Evolutionary conservation across 2,329 filamentous ascomycete genomes (phyloP), one percentile per base, ranked within the genome.

Genomic region (Daldinia sp.): DNA sequence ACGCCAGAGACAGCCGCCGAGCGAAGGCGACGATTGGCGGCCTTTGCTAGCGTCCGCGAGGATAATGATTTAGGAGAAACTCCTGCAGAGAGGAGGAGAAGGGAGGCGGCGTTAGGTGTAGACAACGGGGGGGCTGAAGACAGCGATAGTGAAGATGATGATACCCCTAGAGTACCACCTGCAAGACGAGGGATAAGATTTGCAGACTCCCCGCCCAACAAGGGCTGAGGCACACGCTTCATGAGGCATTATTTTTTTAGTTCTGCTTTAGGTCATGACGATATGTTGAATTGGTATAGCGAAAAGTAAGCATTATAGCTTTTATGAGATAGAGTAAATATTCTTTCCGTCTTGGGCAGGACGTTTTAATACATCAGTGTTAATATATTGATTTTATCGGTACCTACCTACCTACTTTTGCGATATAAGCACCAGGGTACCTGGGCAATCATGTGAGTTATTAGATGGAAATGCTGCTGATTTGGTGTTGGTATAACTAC

Each of bases 91-190:
- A 82, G 89, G 58, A 84, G 90, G 37, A 82, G 92, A 54, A 85
- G 92, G 70, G 87, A 93, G 70, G 90, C 90, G 1, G 92, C 91
- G 1, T 78, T 94, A 1, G 90, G 91, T 8, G 80, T 90, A 63
- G 77, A 79, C 13, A 73, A 75, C 6, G 76, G 74, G 2, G 77
- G 74, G 6, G 77, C 75, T 0, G 80, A 79, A 15, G 82, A 80
- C 45, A 81, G 82, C 57, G 80, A 81, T 56, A 85, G 81, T 58
- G 83, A 88, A 30, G 87, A 88, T 21, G 86, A 87, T 61, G 83
- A 86, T 64, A 83, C 79, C 23, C 80, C 82, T 49, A 74, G 84
- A 70, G 82, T 86, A 58, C 82, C 83, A 1, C 80, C 82, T 1
- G 72, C 78, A 19, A 80, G 82, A 62, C 82, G 83, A 35, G 85